These are phyloP conservation scores for Globisporangium recalcitrans DNA, from an alignment of 352 stramenopile genomes.

Conservation along the genomic window DNA sequence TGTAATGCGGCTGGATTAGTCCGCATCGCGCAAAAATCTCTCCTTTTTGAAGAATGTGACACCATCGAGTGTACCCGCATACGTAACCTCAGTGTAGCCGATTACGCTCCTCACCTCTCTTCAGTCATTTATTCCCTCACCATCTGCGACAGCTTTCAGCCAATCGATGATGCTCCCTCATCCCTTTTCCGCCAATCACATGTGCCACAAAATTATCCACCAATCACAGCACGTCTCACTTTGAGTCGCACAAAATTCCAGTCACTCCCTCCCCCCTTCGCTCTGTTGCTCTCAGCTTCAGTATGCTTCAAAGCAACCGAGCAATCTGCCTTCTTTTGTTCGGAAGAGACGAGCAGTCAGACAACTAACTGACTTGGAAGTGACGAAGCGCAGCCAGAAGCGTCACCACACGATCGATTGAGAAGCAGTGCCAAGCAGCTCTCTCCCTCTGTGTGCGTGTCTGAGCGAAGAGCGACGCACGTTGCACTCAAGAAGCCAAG, in stretches of 20 bases:
- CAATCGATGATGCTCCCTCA: background rate
- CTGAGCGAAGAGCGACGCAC: background rate
- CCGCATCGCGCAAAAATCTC: background rate
- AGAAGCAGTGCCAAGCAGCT: background rate
- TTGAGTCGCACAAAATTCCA: background rate
- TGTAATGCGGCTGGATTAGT: background rate
- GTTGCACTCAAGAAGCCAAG: background rate
- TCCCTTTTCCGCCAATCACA: background rate
- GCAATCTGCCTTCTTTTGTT: background rate
- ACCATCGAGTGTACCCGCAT: background rate
- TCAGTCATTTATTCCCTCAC: background rate
- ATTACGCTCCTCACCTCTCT: background rate
- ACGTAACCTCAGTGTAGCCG: background rate
- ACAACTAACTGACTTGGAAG: conserved; percentile 8
- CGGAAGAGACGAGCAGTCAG: conserved; percentile 8
- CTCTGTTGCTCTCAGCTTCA: conserved; percentile 3
- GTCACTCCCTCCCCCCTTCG: background rate
- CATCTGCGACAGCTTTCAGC: conserved; percentile 3
- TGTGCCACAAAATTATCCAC: background rate
- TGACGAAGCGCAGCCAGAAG: background rate
- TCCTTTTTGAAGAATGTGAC: background rate
- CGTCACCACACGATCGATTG: background rate
- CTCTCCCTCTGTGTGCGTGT: background rate
- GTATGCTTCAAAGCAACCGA: background rate
- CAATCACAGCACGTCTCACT: background rate